A percentile compares a stretch with the other conserved stretches of the same genome.
These are phyloP conservation scores for Hymenoscyphus scutula DNA, from an alignment of 2,329 filamentous ascomycete genomes.

Conservation along the genomic window DNA sequence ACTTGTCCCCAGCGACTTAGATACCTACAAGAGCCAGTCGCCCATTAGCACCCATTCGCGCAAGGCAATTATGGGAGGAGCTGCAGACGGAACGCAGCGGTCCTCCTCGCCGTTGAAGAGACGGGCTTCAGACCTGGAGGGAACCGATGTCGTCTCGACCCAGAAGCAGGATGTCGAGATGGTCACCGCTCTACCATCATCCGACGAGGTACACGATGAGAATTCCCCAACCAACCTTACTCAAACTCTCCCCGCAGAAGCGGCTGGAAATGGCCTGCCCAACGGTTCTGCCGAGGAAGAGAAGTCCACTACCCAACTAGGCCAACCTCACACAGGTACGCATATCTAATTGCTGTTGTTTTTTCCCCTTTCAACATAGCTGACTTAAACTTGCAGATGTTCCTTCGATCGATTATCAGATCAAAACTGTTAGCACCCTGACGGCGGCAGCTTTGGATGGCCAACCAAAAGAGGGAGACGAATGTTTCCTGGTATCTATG, in stretches of 20 bases:
- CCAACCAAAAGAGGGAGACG: constrained; percentile 66
- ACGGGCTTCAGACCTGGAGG: constrained; percentile 47
- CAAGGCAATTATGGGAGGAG: constrained; percentile 58
- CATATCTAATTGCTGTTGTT: neutral
- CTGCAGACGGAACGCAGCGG: constrained; percentile 55
- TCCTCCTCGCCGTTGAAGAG: constrained; percentile 65
- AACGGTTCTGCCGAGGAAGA: constrained; percentile 4
- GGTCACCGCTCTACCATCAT: constrained; percentile 27
- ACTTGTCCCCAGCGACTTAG: constrained; percentile 33
- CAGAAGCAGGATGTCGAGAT: constrained; percentile 37
- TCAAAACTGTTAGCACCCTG: constrained; percentile 67
- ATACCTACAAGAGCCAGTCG: constrained; percentile 44
- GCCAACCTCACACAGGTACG: constrained; percentile 12
- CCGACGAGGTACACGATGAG: constrained; percentile 14
- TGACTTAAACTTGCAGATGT: constrained; percentile 22
- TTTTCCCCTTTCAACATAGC: neutral
- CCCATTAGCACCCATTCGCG: constrained; percentile 47
- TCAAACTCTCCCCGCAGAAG: neutral
- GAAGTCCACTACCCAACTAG: neutral
- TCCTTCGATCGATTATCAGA: constrained; percentile 65
- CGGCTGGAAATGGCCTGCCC: constrained; percentile 7
- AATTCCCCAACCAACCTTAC: constrained; percentile 4
- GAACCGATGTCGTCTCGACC: constrained; percentile 24
- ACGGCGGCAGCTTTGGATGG: constrained; percentile 46
- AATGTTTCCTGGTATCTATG: constrained; percentile 74